Conservation (phyloP, 495 filamentous ascomycete species). For the Pyronema omphalodes region DNA sequence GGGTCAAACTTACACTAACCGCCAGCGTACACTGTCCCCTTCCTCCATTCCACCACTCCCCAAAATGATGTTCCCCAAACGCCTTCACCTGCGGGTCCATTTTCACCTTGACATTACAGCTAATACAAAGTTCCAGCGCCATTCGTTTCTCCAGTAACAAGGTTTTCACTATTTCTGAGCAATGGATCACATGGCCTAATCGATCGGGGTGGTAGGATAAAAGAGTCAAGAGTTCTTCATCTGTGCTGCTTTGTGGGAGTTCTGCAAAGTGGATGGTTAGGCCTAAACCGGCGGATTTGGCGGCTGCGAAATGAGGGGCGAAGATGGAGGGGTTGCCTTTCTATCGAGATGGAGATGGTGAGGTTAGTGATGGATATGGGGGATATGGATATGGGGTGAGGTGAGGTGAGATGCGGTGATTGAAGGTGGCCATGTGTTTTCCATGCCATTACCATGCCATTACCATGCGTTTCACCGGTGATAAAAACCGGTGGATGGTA, state of each 20-base stretch:
- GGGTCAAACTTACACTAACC: slow-evolving; percentile 36
- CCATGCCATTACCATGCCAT: too few relatives aligned
- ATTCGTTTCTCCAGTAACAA: slow-evolving; percentile 36
- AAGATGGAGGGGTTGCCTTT: slow-evolving; percentile 41
- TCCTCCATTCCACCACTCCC: slow-evolving; percentile 37
- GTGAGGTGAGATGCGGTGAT: too few relatives aligned
- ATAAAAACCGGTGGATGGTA: too few relatives aligned
- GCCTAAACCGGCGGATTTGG: slow-evolving; percentile 32
- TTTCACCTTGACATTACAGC: slow-evolving; percentile 61
- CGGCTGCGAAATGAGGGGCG: slow-evolving; percentile 36
- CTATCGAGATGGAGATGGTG: too few relatives aligned
- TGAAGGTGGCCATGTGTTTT: neutral
- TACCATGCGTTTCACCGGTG: too few relatives aligned
- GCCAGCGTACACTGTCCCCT: slow-evolving; percentile 34
- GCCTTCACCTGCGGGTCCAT: slow-evolving; percentile 32
- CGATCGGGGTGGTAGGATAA: slow-evolving; percentile 49
- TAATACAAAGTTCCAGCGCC: slow-evolving; percentile 60
- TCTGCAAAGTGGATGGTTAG: slow-evolving; percentile 72
- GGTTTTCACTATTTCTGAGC: slow-evolving; percentile 36
- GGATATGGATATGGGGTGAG: neutral
- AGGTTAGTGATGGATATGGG: neutral
- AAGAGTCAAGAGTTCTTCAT: slow-evolving; percentile 40
- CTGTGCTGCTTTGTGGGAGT: slow-evolving; percentile 32
- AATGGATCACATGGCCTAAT: slow-evolving; percentile 64
- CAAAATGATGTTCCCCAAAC: slow-evolving; percentile 43